phyloP scores from a whole-genome alignment of 2,329 filamentous ascomycete genomes.

The Cladosporium sphaerospermum region DNA sequence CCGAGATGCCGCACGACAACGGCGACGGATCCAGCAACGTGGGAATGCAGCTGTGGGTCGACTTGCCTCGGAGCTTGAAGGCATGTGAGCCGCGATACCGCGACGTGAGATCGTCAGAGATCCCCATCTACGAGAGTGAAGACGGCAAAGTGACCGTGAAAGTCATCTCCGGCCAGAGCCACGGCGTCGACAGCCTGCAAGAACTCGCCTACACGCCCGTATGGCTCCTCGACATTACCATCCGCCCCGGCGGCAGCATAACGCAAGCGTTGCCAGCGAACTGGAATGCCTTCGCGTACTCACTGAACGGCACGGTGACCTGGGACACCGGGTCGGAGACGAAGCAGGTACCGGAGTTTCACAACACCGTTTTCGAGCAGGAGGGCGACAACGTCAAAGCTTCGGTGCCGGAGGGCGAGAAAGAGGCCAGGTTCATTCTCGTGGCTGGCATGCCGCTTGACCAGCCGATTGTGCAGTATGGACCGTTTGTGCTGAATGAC shows the following conservation, averaged over 20 bases:
- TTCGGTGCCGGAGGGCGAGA: conserved; percentile 61
- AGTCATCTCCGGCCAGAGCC: conserved; percentile 80
- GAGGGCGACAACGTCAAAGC: conserved; percentile 70
- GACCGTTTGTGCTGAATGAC: conserved; percentile 72
- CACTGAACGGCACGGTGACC: conserved; percentile 63
- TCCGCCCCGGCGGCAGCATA: conserved; percentile 72
- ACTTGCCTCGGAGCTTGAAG: conserved; percentile 76
- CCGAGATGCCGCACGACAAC: conserved; percentile 85
- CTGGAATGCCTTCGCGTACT: conserved; percentile 90
- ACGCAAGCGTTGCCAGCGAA: conserved; percentile 67
- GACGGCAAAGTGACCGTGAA: conserved; percentile 72
- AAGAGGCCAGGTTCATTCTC: conserved; percentile 57
- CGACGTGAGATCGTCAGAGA: conserved; percentile 71
- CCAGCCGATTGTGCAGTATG: conserved; percentile 76
- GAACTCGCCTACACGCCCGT: conserved; percentile 94
- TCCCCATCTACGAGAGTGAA: conserved; percentile 67
- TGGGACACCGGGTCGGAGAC: conserved; percentile 52
- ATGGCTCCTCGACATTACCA: conserved; percentile 83
- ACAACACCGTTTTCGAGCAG: conserved; percentile 84
- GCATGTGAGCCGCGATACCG: conserved; percentile 86
- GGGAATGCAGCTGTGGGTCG: conserved; percentile 93
- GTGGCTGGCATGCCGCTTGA: conserved; percentile 74
- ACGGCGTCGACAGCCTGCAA: conserved; percentile 78
- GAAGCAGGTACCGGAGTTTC: conserved; percentile 58
- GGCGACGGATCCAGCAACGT: conserved; percentile 69